Evolutionary conservation across 208 protist genomes (phyloP).

Genomic region (Leishmania turanica): DNA sequence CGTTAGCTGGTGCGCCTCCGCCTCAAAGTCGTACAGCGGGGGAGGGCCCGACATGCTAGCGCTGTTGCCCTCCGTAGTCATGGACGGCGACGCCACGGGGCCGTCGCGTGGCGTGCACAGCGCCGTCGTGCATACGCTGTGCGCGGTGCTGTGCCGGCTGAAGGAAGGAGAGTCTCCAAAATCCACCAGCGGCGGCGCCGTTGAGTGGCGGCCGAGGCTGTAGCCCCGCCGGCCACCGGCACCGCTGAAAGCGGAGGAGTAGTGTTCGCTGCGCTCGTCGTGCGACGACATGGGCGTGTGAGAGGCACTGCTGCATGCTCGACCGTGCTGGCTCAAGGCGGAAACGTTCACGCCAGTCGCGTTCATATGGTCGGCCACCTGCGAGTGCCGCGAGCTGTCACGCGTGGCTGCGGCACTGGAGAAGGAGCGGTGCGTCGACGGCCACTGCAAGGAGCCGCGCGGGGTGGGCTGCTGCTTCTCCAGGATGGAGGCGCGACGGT

Average conservation of each 20-base stretch:
- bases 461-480: conserved; percentile 30
- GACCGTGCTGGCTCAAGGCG: background rate
- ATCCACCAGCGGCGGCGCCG: conserved; percentile 33
- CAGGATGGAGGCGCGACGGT: conserved; percentile 21
- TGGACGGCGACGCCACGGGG: conserved; percentile 8
- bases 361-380: conserved; percentile 15
- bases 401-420: conserved; percentile 39
- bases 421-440: conserved; percentile 43
- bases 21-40: conserved; percentile 42
- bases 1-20: conserved; percentile 45
- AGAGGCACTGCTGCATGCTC: conserved; percentile 20
- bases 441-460: conserved; percentile 41
- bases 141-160: conserved; percentile 26
- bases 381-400: conserved; percentile 42
- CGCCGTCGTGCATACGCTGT: conserved; percentile 38
- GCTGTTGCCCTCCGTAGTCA: background rate
- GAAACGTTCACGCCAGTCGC: conserved; percentile 3
- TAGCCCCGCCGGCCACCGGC: background rate
- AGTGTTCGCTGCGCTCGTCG: conserved; percentile 17
- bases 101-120: conserved; percentile 38
- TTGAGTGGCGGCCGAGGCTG: conserved; percentile 7
- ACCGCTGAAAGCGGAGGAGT: conserved; percentile 6
- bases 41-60: conserved; percentile 15
- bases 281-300: conserved; percentile 27
- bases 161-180: conserved; percentile 26